These are phyloP conservation scores for Corchorus capsularis DNA, from an alignment of 345 rosid species.

Conservation along the genomic window DNA sequence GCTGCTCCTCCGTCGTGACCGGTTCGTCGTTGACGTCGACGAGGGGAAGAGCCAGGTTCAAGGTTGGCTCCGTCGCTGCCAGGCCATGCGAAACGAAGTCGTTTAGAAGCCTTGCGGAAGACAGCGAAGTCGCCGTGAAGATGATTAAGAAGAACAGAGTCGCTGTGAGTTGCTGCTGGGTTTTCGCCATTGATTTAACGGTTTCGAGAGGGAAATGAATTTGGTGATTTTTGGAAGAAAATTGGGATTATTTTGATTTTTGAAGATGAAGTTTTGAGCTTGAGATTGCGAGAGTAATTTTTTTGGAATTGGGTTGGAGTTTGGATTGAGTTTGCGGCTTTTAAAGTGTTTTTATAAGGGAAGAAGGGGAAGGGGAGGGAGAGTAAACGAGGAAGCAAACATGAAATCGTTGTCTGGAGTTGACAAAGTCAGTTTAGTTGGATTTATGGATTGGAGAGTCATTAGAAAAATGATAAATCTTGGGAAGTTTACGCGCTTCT, in stretches of 20 bases:
- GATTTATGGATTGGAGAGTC: not conserved
- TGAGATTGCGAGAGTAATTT: not conserved
- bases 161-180: not conserved
- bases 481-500: not conserved
- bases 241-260: too few relatives aligned
- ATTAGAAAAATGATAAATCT: not conserved
- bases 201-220: not conserved
- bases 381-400: not conserved
- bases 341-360: too few relatives aligned
- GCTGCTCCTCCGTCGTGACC: not conserved
- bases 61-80: not conserved
- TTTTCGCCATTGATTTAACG: slow-evolving; percentile 10
- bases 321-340: not conserved
- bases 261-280: too few relatives aligned
- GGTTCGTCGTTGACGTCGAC: not conserved
- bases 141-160: not conserved
- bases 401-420: not conserved
- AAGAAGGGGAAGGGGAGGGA: not conserved
- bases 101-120: slow-evolving; percentile 13
- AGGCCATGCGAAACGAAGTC: not conserved
- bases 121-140: not conserved
- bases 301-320: not conserved
- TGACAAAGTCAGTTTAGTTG: slow-evolving; percentile 10
- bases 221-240: not conserved
- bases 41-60: slow-evolving; percentile 17